Conservation (phyloP, 345 rosid species). For the Gossypium turneri region DNA sequence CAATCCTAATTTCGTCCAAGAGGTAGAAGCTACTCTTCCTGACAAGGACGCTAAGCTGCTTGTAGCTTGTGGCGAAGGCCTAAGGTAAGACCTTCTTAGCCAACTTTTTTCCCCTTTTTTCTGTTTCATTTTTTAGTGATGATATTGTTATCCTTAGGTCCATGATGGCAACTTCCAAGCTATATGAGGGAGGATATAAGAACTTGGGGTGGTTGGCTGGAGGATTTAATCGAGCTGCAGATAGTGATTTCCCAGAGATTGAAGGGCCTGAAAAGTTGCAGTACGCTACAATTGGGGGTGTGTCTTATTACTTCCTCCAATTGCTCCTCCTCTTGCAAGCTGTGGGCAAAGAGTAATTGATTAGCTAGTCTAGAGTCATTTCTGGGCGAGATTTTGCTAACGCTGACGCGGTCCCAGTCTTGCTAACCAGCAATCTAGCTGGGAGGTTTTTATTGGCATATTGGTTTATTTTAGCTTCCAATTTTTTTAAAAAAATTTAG, state of each 20-base stretch:
- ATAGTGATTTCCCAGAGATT: conserved; percentile 34
- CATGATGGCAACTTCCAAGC: conserved; percentile 54
- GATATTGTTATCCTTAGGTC: conserved; percentile 37
- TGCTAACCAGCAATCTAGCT: neutral
- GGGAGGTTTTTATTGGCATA: neutral
- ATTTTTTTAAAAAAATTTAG: too few species aligned
- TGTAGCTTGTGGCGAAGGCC: conserved; percentile 93
- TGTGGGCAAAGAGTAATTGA: conserved; percentile 21
- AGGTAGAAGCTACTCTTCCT: conserved; percentile 51
- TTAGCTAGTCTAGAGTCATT: conserved; percentile 7
- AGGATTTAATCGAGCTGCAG: conserved; percentile 64
- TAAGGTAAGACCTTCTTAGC: conserved; percentile 43
- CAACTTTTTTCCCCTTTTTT: neutral
- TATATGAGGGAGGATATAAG: conserved; percentile 52
- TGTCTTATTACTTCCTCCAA: conserved; percentile 1
- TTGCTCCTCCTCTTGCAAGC: conserved; percentile 9
- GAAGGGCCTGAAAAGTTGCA: conserved; percentile 26
- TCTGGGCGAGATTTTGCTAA: conserved; percentile 9
- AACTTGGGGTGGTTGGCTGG: conserved; percentile 83
- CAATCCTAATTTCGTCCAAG: conserved; percentile 52
- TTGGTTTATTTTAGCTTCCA: too few species aligned
- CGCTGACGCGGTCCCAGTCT: neutral
- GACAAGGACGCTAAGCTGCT: conserved; percentile 62
- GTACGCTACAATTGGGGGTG: conserved; percentile 38
- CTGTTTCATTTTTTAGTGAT: neutral